phyloP scores from a whole-genome alignment of 768 basidiomycete species.

The Arthromyces matolae region DNA sequence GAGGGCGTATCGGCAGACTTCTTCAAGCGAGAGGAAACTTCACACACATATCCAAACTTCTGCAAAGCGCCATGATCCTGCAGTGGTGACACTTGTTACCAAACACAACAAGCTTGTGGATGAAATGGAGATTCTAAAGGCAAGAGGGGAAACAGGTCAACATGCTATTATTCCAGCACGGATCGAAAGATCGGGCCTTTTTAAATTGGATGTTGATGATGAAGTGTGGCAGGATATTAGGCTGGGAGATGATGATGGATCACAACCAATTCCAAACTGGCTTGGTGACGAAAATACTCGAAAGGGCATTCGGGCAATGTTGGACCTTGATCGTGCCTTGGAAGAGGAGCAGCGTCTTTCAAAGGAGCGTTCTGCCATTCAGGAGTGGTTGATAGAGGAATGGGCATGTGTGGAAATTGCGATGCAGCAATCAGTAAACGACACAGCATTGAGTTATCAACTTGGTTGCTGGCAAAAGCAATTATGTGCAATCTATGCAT shows the following conservation, averaged over 20 bases:
- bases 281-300: slow-evolving; percentile 23
- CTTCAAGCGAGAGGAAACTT: slow-evolving; percentile 19
- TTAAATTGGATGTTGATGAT: slow-evolving; percentile 33
- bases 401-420: no score
- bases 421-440: no score
- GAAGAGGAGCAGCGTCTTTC: slow-evolving; percentile 26
- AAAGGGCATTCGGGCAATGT: slow-evolving; percentile 26
- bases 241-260: slow-evolving; percentile 19
- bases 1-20: no score
- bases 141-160: slow-evolving; percentile 19
- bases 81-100: slow-evolving; percentile 19
- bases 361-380: no score
- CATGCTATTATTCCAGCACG: slow-evolving; percentile 19
- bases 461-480: no score
- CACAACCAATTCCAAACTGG: slow-evolving; percentile 22
- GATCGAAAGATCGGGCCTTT: slow-evolving; percentile 23
- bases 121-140: slow-evolving; percentile 14
- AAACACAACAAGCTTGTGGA: slow-evolving; percentile 28
- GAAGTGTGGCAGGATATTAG: slow-evolving; percentile 33
- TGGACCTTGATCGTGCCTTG: slow-evolving; percentile 21
- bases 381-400: no score
- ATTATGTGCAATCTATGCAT: no score
- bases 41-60: slow-evolving; percentile 23
- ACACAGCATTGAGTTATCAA: no score
- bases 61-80: slow-evolving; percentile 24